A percentile compares a stretch with the other conserved stretches of the same genome.
These are phyloP conservation scores for Tolypocladium album DNA, from an alignment of 2,329 filamentous ascomycete species.

Conservation along the genomic window DNA sequence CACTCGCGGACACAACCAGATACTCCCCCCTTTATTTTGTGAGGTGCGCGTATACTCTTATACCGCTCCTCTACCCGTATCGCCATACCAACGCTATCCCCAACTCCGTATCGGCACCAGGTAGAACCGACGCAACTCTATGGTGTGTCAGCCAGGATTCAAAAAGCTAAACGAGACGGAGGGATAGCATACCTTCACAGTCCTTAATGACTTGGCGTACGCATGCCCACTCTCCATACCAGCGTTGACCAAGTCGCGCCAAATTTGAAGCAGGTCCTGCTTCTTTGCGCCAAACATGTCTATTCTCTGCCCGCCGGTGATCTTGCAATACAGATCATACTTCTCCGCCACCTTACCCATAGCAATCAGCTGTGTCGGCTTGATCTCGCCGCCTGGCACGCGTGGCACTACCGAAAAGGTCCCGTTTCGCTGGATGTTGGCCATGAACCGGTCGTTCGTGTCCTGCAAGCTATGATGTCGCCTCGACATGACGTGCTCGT, in stretches of 20 bases:
- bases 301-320: slow-evolving; percentile 84
- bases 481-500: slow-evolving; percentile 68
- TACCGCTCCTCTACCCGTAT: slow-evolving; percentile 81
- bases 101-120: slow-evolving; percentile 83
- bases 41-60: slow-evolving; percentile 79
- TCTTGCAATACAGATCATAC: slow-evolving; percentile 80
- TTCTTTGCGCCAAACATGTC: slow-evolving; percentile 89
- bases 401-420: slow-evolving; percentile 84
- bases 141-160: too few relatives aligned
- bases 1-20: slow-evolving; percentile 89
- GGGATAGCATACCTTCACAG: slow-evolving; percentile 49
- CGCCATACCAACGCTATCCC: slow-evolving; percentile 85
- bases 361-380: slow-evolving; percentile 68
- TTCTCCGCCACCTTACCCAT: slow-evolving; percentile 79
- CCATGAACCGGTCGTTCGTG: slow-evolving; percentile 80
- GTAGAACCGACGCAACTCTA: slow-evolving; percentile 76
- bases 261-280: slow-evolving; percentile 74
- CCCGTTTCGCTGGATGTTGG: slow-evolving; percentile 84
- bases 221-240: slow-evolving; percentile 88
- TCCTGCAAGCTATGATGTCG: slow-evolving; percentile 69
- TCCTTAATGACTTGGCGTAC: slow-evolving; percentile 80
- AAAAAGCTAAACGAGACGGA: too few relatives aligned
- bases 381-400: slow-evolving; percentile 77
- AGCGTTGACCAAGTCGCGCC: slow-evolving; percentile 67
- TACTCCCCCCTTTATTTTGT: slow-evolving; percentile 87